Evolutionary conservation across 2,329 filamentous ascomycete genomes (phyloP), one percentile per base, ranked within the genome.

Genomic region (Penicillium sp.): DNA sequence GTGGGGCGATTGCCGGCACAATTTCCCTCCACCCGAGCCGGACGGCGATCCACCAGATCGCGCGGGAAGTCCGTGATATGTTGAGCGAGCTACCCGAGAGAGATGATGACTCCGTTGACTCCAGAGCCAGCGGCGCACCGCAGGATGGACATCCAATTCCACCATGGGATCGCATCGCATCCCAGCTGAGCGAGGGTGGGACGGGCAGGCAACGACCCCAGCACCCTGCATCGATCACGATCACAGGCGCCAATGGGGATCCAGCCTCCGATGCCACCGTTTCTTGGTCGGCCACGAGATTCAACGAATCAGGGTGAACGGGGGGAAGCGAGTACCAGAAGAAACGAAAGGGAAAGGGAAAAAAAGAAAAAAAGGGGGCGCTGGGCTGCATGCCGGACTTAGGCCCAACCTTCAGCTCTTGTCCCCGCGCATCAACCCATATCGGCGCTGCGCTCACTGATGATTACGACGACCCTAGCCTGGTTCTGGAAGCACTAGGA

Each of bases 191-290:
- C 10, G 6, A 41, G 29, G 29, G 42, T 48, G 46, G 46, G 38
- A 49, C 48, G 36, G 40, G 46, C 49, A 34, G 36, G 42, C 41
- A 41, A 45, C 39, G 47, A 43, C 45, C 34, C 32, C 21, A 44
- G 37, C 49, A 52, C 49, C 51, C 51, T 52, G 49, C 52, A 54
- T 56, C 46, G 45, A 56, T 56, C 53, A 52, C 32, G n/a, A n/a
- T n/a, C n/a, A n/a, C n/a, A 30, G 15, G 34, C 23, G n/a, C 27
- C 17, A 40, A 40, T 29, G 13, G 23, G 20, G 21, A 29, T 11
- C 23, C 13, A 36, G 23, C 14, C 27, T 42, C 41, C 46, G 39
- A 41, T 48, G 45, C 20, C 39, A 41, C 44, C 42, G 39, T 44
- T 48, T 39, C 38, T 10, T 34, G n/a, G n/a, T n/a, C n/a, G n/a